These are phyloP conservation scores for Globisporangium abappressorium DNA, from an alignment of 352 stramenopile species.

Conservation along the genomic window DNA sequence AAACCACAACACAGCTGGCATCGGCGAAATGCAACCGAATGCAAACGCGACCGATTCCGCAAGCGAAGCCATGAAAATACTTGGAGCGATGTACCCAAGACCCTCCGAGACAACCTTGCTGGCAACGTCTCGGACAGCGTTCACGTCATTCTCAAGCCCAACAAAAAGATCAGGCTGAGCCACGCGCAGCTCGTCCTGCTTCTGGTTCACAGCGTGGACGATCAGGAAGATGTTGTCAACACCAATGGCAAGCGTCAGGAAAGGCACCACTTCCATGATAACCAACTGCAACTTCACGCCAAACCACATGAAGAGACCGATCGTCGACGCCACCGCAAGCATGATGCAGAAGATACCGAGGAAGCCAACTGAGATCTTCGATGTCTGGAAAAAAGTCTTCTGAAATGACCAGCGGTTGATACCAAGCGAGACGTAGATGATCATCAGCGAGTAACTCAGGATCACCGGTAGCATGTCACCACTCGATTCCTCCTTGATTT, in stretches of 20 bases:
- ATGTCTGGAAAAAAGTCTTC: slow-evolving; percentile 47
- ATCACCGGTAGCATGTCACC: slow-evolving; percentile 48
- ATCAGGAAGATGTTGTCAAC: slow-evolving; percentile 74
- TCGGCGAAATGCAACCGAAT: slow-evolving; percentile 56
- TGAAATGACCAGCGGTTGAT: slow-evolving; percentile 59
- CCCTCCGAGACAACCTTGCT: slow-evolving; percentile 36
- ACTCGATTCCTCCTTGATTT: slow-evolving; percentile 51
- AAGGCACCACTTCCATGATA: slow-evolving; percentile 71
- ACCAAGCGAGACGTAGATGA: slow-evolving; percentile 62
- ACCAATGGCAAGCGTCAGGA: slow-evolving; percentile 62
- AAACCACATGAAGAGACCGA: slow-evolving; percentile 61
- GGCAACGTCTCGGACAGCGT: slow-evolving; percentile 38
- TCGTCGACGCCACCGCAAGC: slow-evolving; percentile 51
- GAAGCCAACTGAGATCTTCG: slow-evolving; percentile 57
- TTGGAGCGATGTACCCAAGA: slow-evolving; percentile 52
- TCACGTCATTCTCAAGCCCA: slow-evolving; percentile 35
- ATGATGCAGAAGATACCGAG: slow-evolving; percentile 59
- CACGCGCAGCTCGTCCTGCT: slow-evolving; percentile 35
- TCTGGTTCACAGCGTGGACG: slow-evolving; percentile 52
- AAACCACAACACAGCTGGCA: slow-evolving; percentile 70
- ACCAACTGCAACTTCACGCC: slow-evolving; percentile 64
- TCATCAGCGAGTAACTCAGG: slow-evolving; percentile 61
- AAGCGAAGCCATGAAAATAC: slow-evolving; percentile 62
- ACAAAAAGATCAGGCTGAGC: slow-evolving; percentile 40
- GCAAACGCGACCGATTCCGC: slow-evolving; percentile 53